These are phyloP conservation scores for Protea cynaroides DNA, from an alignment of 164 flowering plant genomes.

Conservation along the genomic window DNA sequence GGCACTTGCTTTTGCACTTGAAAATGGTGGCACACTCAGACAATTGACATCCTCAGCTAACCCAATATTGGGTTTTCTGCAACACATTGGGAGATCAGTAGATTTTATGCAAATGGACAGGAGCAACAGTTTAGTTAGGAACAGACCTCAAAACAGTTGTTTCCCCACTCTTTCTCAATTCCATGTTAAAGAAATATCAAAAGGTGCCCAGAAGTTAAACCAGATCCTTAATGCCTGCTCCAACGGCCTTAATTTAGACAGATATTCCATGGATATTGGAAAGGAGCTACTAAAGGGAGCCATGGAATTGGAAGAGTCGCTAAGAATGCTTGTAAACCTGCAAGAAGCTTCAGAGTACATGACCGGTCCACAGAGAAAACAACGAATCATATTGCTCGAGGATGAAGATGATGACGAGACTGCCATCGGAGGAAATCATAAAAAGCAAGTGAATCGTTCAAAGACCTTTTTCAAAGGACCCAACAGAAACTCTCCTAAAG, in stretches of 20 bases:
- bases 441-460: slow-evolving; percentile 40
- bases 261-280: slow-evolving; percentile 60
- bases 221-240: slow-evolving; percentile 64
- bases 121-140: slow-evolving; percentile 16
- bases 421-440: slow-evolving; percentile 8
- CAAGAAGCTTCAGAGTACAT: slow-evolving; percentile 65
- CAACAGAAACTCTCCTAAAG: slow-evolving; percentile 26
- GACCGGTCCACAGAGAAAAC: slow-evolving; percentile 36
- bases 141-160: slow-evolving; percentile 18
- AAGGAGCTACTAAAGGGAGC: slow-evolving; percentile 75
- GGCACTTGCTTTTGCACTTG: slow-evolving; percentile 61
- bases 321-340: slow-evolving; percentile 63
- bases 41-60: slow-evolving; percentile 32
- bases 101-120: slow-evolving; percentile 25
- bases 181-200: slow-evolving; percentile 64
- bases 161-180: slow-evolving; percentile 39
- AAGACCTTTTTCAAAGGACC: slow-evolving; percentile 63
- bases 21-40: slow-evolving; percentile 42
- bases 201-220: slow-evolving; percentile 68
- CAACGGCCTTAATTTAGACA: slow-evolving; percentile 39
- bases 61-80: slow-evolving; percentile 34
- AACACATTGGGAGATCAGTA: slow-evolving; percentile 31
- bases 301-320: slow-evolving; percentile 69
- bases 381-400: slow-evolving; percentile 47
- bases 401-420: slow-evolving; percentile 41